A percentile compares a stretch with the other conserved stretches of the same genome.
Conservation (phyloP, 768 basidiomycete genomes). For the Kwoniella bestiolae region DNA sequence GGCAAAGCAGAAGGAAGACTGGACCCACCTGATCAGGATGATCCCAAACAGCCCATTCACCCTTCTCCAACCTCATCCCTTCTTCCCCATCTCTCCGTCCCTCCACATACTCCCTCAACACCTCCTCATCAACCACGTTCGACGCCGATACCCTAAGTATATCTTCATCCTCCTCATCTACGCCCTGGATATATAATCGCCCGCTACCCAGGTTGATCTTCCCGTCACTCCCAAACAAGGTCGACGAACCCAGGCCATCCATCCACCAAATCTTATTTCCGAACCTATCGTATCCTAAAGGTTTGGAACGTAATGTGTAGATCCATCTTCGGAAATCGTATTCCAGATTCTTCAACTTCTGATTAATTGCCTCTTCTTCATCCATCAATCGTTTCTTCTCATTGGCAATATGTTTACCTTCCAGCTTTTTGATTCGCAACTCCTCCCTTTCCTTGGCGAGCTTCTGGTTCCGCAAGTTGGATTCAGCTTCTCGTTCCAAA, state of each 20-base stretch:
- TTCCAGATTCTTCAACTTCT: conserved; percentile 82
- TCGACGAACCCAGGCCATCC: conserved; percentile 88
- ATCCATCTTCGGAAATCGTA: conserved; percentile 90
- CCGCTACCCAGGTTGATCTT: conserved; percentile 84
- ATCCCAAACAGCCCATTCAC: conserved; percentile 91
- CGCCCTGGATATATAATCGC: conserved; percentile 89
- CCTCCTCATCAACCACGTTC: conserved; percentile 56
- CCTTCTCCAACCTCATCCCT: conserved; percentile 68
- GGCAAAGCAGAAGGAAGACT: neutral
- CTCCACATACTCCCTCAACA: conserved; percentile 64
- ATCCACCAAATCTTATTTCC: conserved; percentile 98
- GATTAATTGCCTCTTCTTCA: conserved; percentile 80
- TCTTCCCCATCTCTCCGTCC: conserved; percentile 75
- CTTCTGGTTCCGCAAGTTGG: conserved; percentile 61
- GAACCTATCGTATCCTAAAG: conserved; percentile 89
- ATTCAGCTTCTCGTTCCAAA: conserved; percentile 58
- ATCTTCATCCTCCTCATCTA: conserved; percentile 77
- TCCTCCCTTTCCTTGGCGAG: conserved; percentile 81
- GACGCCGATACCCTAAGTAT: conserved; percentile 59
- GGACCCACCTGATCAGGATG: conserved; percentile 80
- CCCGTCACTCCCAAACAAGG: conserved; percentile 65
- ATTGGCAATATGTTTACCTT: conserved; percentile 76
- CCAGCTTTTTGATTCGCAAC: conserved; percentile 75
- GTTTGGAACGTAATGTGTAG: conserved; percentile 81
- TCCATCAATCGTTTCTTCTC: conserved; percentile 85